Conservation (phyloP, 2,329 filamentous ascomycete species). For the Sporothrix globosa region DNA sequence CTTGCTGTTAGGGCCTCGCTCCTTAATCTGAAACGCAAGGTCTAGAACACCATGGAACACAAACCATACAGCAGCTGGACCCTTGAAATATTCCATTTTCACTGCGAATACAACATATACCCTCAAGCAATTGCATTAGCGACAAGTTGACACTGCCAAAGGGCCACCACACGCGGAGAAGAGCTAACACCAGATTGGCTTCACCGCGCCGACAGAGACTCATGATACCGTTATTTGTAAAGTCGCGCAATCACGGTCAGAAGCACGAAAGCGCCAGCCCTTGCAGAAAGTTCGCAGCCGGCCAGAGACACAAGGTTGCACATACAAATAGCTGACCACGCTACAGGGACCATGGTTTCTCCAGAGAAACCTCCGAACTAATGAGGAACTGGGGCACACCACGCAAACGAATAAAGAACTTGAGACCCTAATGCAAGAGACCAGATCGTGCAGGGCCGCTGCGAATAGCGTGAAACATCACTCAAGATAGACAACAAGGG, state of each 20-base stretch:
- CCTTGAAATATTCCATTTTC: not conserved
- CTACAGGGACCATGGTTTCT: too few relatives aligned
- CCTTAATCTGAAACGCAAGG: slow-evolving; percentile 14
- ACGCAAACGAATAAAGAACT: too few relatives aligned
- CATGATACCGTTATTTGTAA: not conserved
- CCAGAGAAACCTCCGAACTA: too few relatives aligned
- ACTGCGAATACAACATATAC: slow-evolving; percentile 16
- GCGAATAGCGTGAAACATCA: not conserved
- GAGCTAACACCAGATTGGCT: not conserved
- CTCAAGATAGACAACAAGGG: not conserved
- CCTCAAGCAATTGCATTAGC: slow-evolving; percentile 17
- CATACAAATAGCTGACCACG: too few relatives aligned
- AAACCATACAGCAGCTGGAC: not conserved
- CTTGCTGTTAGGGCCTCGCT: not conserved
- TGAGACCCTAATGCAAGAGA: not conserved
- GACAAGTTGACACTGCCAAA: not conserved
- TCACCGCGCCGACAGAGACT: not conserved
- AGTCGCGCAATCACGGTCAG: not conserved
- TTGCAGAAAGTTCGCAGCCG: too few relatives aligned
- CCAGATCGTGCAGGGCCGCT: not conserved
- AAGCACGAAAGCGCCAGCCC: not conserved
- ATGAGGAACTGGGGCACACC: too few relatives aligned
- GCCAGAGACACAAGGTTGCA: too few relatives aligned
- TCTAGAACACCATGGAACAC: slow-evolving; percentile 23
- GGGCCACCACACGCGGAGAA: not conserved